Conservation (phyloP, 176 grass and related monocot species). For the Melocanna baccifera region DNA sequence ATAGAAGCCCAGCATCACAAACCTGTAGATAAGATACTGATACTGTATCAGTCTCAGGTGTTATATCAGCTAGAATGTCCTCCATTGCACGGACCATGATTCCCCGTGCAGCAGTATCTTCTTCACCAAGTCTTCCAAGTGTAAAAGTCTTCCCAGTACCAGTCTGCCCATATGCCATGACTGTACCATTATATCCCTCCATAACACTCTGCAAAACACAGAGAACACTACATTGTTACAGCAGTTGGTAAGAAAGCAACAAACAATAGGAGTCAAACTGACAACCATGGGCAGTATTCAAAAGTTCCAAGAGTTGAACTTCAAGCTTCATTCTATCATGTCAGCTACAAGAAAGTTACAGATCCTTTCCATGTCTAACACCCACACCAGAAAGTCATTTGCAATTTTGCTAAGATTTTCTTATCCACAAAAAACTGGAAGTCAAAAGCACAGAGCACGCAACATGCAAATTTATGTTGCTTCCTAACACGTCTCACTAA, state of each 20-base stretch:
- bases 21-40: conserved; percentile 99
- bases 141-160: conserved; percentile 99
- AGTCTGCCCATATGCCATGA: conserved; percentile 99
- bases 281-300: background rate
- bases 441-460: background rate
- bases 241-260: background rate
- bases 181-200: conserved; percentile 96
- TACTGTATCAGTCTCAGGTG: conserved; percentile 61
- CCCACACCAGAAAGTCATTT: conserved; percentile 9
- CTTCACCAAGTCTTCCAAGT: conserved; percentile 92
- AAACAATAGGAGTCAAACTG: conserved; percentile 8
- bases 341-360: background rate
- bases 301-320: background rate
- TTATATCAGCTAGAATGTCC: conserved; percentile 92
- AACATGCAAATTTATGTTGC: background rate
- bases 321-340: conserved; percentile 3
- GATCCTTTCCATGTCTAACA: background rate
- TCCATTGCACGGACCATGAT: conserved; percentile 99
- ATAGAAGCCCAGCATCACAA: conserved; percentile 14
- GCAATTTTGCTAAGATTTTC: background rate
- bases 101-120: conserved; percentile 91
- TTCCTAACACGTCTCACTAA: background rate
- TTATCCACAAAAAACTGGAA: background rate
- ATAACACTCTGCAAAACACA: conserved; percentile 76
- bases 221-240: background rate